Evolutionary conservation across 768 basidiomycete species (phyloP).

Genomic region (Leucogyrophana mollusca): DNA sequence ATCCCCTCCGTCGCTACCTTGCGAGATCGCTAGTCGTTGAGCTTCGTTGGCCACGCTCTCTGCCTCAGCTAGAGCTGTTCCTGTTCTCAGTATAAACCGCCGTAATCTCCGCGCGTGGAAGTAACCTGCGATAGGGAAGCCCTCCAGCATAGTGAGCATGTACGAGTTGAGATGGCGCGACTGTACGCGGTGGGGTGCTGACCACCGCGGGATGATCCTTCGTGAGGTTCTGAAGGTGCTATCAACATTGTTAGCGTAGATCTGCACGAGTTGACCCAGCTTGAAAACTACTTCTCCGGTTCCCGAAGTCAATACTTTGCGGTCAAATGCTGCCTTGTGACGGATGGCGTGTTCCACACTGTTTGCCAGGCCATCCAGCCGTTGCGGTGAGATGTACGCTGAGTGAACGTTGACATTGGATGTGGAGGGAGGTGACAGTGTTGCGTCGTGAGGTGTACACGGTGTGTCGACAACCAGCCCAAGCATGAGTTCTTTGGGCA

Average conservation of each 20-base stretch:
- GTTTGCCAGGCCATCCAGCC: conserved; percentile 24
- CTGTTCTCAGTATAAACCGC: conserved; percentile 15
- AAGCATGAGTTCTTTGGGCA: conserved; percentile 6
- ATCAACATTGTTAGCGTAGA: conserved; percentile 23
- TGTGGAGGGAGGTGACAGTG: too few species aligned
- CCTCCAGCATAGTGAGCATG: conserved; percentile 18
- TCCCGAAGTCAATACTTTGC: conserved; percentile 10
- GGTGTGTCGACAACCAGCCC: conserved; percentile 5
- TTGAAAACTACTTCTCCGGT: conserved; percentile 21
- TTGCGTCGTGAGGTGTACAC: conserved; percentile 1
- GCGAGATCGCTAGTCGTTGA: too few species aligned
- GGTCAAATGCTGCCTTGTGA: conserved; percentile 28
- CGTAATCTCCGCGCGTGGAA: conserved; percentile 20
- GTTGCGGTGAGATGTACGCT: conserved; percentile 27
- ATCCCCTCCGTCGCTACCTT: too few species aligned
- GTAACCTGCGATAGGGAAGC: not conserved
- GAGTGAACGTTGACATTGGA: conserved; percentile 12
- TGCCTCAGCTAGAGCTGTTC: conserved; percentile 14
- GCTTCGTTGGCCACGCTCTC: not conserved
- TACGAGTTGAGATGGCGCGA: conserved; percentile 18
- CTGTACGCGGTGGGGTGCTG: conserved; percentile 18
- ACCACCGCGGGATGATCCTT: conserved; percentile 34
- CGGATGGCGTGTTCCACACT: conserved; percentile 16
- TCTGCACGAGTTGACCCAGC: conserved; percentile 28
- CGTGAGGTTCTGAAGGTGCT: conserved; percentile 20